phyloP scores from a whole-genome alignment of 352 stramenopile genomes.

The Globisporangium carolinianum region DNA sequence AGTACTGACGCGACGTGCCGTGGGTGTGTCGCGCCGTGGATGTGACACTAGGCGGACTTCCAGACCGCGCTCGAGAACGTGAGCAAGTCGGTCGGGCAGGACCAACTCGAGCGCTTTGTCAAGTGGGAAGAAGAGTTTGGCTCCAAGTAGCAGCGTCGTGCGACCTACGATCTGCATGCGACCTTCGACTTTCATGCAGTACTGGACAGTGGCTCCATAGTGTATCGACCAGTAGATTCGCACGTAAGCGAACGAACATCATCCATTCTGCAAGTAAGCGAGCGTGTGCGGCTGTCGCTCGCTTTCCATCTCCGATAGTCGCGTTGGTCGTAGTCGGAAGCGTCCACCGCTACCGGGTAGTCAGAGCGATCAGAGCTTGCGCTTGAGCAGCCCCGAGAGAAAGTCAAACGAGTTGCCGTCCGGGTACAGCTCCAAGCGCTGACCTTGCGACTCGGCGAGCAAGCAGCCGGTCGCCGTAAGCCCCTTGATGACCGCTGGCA shows the following conservation, averaged over 20 bases:
- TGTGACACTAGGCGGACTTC: slow-evolving; percentile 35
- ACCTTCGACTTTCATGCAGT: too few relatives aligned
- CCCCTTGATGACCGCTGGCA: slow-evolving; percentile 66
- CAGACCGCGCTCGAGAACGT: slow-evolving; percentile 67
- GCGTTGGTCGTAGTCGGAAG: too few relatives aligned
- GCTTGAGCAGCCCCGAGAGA: slow-evolving; percentile 76
- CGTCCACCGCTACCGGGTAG: too few relatives aligned
- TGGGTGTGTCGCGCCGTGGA: too few relatives aligned
- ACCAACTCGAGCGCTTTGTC: slow-evolving; percentile 68
- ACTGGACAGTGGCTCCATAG: background rate
- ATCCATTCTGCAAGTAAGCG: too few relatives aligned
- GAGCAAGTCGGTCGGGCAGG: slow-evolving; percentile 71
- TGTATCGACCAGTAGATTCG: background rate
- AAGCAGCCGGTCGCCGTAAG: slow-evolving; percentile 76
- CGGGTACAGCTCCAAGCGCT: slow-evolving; percentile 80
- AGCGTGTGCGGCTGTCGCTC: too few relatives aligned
- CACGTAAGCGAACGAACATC: background rate
- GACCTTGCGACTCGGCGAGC: slow-evolving; percentile 54
- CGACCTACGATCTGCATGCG: too few relatives aligned
- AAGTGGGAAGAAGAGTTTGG: slow-evolving; percentile 81
- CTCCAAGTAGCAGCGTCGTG: slow-evolving; percentile 43
- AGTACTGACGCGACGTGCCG: too few relatives aligned
- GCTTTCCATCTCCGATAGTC: too few relatives aligned
- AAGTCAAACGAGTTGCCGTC: slow-evolving; percentile 90
- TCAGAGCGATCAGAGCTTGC: slow-evolving; percentile 46